phyloP scores from a whole-genome alignment of 495 filamentous ascomycete genomes.

The Penicillium egyptiacum region DNA sequence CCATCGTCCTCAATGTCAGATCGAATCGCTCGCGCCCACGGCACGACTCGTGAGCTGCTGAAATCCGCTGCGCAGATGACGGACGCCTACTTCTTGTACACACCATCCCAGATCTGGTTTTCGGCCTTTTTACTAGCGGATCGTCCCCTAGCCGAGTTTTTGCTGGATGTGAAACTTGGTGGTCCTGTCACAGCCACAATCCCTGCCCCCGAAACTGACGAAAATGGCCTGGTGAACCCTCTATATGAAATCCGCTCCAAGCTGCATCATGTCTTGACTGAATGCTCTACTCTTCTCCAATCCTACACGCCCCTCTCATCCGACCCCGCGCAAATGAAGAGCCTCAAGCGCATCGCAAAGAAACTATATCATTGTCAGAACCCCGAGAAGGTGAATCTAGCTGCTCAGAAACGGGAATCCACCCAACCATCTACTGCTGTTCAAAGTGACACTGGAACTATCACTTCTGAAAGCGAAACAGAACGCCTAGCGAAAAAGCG shows the following conservation, averaged over 20 bases:
- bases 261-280: conserved; percentile 40
- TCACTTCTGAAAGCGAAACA: conserved; percentile 41
- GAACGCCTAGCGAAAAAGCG: conserved; percentile 48
- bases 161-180: conserved; percentile 71
- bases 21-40: conserved; percentile 67
- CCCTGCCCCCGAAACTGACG: conserved; percentile 7
- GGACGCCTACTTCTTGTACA: conserved; percentile 94
- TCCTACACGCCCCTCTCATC: conserved; percentile 44
- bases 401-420: conserved; percentile 47
- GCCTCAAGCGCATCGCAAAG: conserved; percentile 60
- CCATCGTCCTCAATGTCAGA: conserved; percentile 33
- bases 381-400: conserved; percentile 55
- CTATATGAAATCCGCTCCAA: conserved; percentile 42
- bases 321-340: conserved; percentile 49
- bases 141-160: conserved; percentile 64
- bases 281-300: conserved; percentile 41
- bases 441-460: conserved; percentile 24
- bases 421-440: conserved; percentile 18
- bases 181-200: conserved; percentile 21
- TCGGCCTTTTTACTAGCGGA: conserved; percentile 76
- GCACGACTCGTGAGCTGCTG: conserved; percentile 66
- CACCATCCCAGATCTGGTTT: conserved; percentile 90
- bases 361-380: conserved; percentile 80
- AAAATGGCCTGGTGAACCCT: conserved; percentile 24
- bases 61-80: conserved; percentile 80